These are phyloP conservation scores for Candida manassasensis DNA, from an alignment of 805 yeast species.

Conservation along the genomic window DNA sequence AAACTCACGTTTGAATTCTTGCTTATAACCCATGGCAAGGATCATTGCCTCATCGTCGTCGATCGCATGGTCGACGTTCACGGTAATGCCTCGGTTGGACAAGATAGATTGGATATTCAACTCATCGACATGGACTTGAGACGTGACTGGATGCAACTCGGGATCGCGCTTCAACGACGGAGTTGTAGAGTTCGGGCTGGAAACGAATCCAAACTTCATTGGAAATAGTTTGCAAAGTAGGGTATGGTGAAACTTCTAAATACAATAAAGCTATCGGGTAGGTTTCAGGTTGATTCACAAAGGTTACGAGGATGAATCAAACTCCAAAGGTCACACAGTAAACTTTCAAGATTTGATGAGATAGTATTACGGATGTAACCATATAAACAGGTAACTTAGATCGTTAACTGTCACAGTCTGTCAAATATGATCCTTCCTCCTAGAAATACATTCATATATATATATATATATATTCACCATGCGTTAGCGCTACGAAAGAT, in stretches of 20 bases:
- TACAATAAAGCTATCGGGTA: no score
- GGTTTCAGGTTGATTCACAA: no score
- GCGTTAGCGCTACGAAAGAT: no score
- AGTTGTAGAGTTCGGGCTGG: neutral
- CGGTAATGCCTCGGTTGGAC: conserved; percentile 33
- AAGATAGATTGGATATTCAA: conserved; percentile 32
- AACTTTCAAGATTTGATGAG: no score
- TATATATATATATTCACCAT: no score
- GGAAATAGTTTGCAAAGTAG: neutral
- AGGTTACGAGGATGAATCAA: no score
- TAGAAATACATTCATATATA: no score
- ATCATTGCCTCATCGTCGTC: conserved; percentile 50
- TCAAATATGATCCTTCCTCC: no score
- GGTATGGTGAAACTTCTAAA: neutral
- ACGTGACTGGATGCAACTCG: conserved; percentile 17
- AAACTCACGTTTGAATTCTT: conserved; percentile 58
- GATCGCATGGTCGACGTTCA: conserved; percentile 45
- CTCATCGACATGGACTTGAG: conserved; percentile 32
- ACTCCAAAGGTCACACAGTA: no score
- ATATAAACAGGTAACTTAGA: no score
- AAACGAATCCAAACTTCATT: conserved; percentile 1
- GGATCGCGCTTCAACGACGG: conserved; percentile 6
- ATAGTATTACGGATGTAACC: no score
- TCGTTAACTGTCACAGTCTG: no score
- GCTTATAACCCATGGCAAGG: conserved; percentile 57